Evolutionary conservation across 495 filamentous ascomycete species (phyloP).

Genomic region (Aspergillus biplanus): DNA sequence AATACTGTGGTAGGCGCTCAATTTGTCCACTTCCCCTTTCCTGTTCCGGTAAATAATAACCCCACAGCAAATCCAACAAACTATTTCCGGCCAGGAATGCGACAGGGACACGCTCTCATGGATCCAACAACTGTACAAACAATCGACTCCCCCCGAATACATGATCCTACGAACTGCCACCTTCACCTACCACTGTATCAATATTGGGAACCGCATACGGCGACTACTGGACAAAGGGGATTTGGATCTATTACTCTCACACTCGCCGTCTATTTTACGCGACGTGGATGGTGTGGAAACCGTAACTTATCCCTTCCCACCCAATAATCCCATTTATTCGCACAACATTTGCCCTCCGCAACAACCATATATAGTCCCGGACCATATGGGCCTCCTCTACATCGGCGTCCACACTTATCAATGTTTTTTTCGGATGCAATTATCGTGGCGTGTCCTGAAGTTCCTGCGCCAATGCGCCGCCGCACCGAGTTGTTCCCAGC

Average conservation of each 20-base stretch:
- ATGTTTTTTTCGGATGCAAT: neutral
- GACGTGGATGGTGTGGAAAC: neutral
- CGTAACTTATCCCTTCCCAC: neutral
- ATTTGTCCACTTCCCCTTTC: neutral
- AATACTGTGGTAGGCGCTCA: neutral
- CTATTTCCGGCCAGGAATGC: neutral
- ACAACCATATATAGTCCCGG: neutral
- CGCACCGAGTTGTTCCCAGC: neutral
- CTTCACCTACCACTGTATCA: conserved; percentile 5
- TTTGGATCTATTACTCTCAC: neutral
- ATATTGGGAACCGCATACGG: neutral
- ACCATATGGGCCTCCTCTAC: neutral
- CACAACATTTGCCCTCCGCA: neutral
- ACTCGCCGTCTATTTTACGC: neutral
- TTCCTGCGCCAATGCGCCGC: neutral
- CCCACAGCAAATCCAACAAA: neutral
- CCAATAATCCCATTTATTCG: neutral
- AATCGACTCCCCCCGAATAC: neutral
- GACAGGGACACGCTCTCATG: neutral
- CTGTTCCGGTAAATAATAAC: neutral
- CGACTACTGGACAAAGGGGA: neutral
- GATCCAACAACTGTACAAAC: neutral
- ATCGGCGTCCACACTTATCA: conserved; percentile 2
- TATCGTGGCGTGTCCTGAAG: neutral
- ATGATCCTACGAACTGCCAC: neutral